A percentile compares a stretch with the other conserved stretches of the same genome.
Conservation (phyloP, 108 stramenopile species). For the Licmophora abbreviata region DNA sequence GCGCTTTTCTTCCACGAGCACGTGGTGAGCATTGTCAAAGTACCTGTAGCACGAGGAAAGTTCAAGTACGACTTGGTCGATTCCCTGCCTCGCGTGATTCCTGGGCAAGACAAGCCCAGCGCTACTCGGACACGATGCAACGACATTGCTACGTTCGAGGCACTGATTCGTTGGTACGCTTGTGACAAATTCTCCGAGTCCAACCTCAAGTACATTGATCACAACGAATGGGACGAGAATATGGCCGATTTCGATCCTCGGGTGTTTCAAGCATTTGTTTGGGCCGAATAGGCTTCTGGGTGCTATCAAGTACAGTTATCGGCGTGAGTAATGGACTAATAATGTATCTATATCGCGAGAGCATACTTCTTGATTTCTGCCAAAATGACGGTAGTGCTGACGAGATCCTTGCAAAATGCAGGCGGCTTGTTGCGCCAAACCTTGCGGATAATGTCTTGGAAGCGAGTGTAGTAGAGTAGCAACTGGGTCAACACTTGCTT, state of each 20-base stretch:
- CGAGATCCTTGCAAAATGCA: slow-evolving; percentile 89
- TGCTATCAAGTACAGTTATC: too few species aligned
- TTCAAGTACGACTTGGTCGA: slow-evolving; percentile 73
- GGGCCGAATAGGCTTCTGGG: too few species aligned
- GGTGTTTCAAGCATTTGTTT: slow-evolving; percentile 88
- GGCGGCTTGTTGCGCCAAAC: slow-evolving; percentile 78
- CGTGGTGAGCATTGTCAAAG: slow-evolving; percentile 80
- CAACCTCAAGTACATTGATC: slow-evolving; percentile 71
- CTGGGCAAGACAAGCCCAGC: slow-evolving; percentile 23
- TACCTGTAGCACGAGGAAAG: slow-evolving; percentile 34
- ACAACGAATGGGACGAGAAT: slow-evolving; percentile 72
- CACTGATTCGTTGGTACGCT: slow-evolving; percentile 60
- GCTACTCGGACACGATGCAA: slow-evolving; percentile 75
- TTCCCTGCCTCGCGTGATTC: slow-evolving; percentile 48
- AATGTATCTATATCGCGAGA: slow-evolving; percentile 56
- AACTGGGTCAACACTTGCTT: slow-evolving; percentile 97
- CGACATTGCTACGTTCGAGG: slow-evolving; percentile 41
- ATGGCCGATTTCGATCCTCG: slow-evolving; percentile 89
- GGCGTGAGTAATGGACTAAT: too few species aligned
- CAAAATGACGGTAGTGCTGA: slow-evolving; percentile 87
- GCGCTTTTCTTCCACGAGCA: slow-evolving; percentile 88
- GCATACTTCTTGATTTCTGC: slow-evolving; percentile 96
- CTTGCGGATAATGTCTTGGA: slow-evolving; percentile 92
- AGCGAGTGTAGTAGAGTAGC: slow-evolving; percentile 95
- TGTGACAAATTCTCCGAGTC: slow-evolving; percentile 62